A percentile compares a stretch with the other conserved stretches of the same genome.
phyloP scores from a whole-genome alignment of 345 rosid genomes.

The Murraya koenigii region DNA sequence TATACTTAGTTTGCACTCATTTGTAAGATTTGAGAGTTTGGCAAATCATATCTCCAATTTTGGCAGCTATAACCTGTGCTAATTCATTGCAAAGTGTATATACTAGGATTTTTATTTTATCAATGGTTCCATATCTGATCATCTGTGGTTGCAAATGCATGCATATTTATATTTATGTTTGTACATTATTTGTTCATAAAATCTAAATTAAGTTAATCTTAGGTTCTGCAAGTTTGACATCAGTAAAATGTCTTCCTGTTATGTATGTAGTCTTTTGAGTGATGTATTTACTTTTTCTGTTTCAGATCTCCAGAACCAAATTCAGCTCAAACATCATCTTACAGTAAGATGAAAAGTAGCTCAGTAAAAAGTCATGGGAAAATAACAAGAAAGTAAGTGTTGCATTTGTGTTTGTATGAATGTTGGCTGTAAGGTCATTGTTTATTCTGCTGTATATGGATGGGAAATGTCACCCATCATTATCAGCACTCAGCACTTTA shows the following conservation, averaged over 20 bases:
- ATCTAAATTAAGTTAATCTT: background rate
- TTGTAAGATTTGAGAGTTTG: background rate
- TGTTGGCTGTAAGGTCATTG: background rate
- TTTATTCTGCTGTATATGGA: background rate
- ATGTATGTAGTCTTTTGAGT: background rate
- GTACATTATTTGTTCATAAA: background rate
- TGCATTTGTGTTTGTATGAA: conserved; percentile 5
- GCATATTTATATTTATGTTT: background rate
- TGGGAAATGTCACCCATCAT: background rate
- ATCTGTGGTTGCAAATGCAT: conserved; percentile 2
- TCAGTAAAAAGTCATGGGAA: conserved; percentile 59
- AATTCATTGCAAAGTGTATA: background rate
- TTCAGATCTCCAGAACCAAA: conserved; percentile 48
- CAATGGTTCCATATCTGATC: background rate
- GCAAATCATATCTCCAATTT: background rate
- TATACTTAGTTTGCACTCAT: background rate
- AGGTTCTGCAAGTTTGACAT: background rate
- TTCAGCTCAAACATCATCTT: conserved; percentile 30
- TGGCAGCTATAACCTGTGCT: background rate
- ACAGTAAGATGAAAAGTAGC: conserved; percentile 34
- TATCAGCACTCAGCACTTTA: background rate
- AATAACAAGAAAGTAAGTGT: conserved; percentile 76
- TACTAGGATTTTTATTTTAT: background rate
- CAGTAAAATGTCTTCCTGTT: background rate
- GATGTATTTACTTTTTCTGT: conserved; percentile 8